A percentile compares a stretch with the other conserved stretches of the same genome.
Conservation (phyloP, 768 basidiomycete genomes). For the Lentinus tigrinus region DNA sequence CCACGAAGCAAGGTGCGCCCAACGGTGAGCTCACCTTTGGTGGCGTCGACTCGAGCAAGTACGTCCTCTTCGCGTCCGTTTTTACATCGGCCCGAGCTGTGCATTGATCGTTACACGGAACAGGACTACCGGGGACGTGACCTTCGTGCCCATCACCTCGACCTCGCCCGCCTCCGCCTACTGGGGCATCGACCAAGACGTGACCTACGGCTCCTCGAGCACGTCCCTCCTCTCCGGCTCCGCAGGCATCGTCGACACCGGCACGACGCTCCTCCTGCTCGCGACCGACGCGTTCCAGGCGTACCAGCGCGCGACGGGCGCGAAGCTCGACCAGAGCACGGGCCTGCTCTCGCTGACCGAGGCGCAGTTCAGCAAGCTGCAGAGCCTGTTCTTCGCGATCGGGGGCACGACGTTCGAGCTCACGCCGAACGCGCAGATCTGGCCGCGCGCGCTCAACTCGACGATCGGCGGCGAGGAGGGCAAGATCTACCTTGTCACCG, state of each 20-base stretch:
- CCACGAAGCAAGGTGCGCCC: conserved; percentile 32
- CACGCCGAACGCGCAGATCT: conserved; percentile 66
- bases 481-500: conserved; percentile 57
- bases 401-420: conserved; percentile 53
- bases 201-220: conserved; percentile 34
- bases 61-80: not conserved
- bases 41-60: conserved; percentile 47
- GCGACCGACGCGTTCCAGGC: conserved; percentile 58
- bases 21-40: conserved; percentile 62
- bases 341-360: conserved; percentile 55
- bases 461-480: conserved; percentile 50
- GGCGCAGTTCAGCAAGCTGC: conserved; percentile 44
- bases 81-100: not conserved
- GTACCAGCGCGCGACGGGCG: conserved; percentile 56
- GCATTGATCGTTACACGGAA: not conserved
- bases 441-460: conserved; percentile 60
- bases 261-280: conserved; percentile 53
- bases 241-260: conserved; percentile 52
- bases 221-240: conserved; percentile 32
- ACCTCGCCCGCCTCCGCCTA: conserved; percentile 48
- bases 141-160: conserved; percentile 40
- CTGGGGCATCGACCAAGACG: conserved; percentile 49
- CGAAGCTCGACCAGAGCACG: conserved; percentile 48
- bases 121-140: conserved; percentile 21
- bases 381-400: conserved; percentile 54